Percentiles rank a stretch among this genome's conserved stretches.
phyloP scores from a whole-genome alignment of 305 asterid species.

The Rubia tinctorum region DNA sequence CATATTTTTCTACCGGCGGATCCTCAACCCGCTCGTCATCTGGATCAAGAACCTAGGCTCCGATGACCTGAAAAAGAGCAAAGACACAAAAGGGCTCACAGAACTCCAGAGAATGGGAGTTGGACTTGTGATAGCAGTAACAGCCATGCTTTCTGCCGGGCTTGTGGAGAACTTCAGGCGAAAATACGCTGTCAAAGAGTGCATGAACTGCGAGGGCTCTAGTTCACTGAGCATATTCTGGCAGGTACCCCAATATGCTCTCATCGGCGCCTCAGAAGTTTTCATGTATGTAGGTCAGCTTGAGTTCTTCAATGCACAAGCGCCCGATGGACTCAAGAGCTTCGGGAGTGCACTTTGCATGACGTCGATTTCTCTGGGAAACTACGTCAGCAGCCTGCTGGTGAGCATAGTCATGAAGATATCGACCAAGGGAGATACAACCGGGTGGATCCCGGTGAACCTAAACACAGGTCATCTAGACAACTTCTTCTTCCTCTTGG shows the following conservation, averaged over 20 bases:
- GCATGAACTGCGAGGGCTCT: slow-evolving; percentile 41
- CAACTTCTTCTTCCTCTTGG: slow-evolving; percentile 70
- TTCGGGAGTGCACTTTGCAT: slow-evolving; percentile 53
- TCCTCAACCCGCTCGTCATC: slow-evolving; percentile 34
- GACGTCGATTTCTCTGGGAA: slow-evolving; percentile 51
- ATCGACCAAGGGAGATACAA: slow-evolving; percentile 36
- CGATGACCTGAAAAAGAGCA: slow-evolving; percentile 20
- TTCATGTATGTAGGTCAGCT: slow-evolving; percentile 56
- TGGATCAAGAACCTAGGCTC: slow-evolving; percentile 25
- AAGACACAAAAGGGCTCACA: slow-evolving; percentile 25
- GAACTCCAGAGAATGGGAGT: slow-evolving; percentile 56
- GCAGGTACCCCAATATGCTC: slow-evolving; percentile 55
- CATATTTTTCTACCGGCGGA: slow-evolving; percentile 42
- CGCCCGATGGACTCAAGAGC: slow-evolving; percentile 51
- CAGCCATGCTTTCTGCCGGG: slow-evolving; percentile 52
- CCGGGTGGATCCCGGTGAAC: slow-evolving; percentile 53
- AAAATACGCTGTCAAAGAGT: slow-evolving; percentile 37
- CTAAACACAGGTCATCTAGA: slow-evolving; percentile 76
- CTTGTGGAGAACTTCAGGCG: slow-evolving; percentile 47
- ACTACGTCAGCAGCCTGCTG: slow-evolving; percentile 42
- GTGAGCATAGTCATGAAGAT: slow-evolving; percentile 43
- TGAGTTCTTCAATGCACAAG: slow-evolving; percentile 51
- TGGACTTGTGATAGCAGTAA: slow-evolving; percentile 45
- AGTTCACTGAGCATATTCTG: slow-evolving; percentile 51
- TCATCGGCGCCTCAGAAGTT: slow-evolving; percentile 54